Evolutionary conservation across 2,329 filamentous ascomycete genomes (phyloP).

Genomic region (Arthrobotrys entomopaga): DNA sequence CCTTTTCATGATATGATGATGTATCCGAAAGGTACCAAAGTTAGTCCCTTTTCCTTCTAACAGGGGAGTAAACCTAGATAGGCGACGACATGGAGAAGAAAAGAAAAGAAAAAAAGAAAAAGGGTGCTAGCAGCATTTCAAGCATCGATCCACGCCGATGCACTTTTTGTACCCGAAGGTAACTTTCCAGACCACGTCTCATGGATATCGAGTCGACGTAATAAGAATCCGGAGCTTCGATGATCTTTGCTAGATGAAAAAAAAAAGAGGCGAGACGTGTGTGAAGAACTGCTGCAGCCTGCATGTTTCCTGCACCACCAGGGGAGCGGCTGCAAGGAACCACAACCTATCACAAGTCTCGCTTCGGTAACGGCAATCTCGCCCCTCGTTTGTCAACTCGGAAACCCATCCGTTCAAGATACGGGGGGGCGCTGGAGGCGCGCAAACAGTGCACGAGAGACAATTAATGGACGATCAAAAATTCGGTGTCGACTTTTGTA

Average conservation of each 20-base stretch:
- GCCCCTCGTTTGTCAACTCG: slow-evolving; percentile 6
- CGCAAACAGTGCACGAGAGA: no score
- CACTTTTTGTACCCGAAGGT: slow-evolving; percentile 52
- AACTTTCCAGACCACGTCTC: slow-evolving; percentile 22
- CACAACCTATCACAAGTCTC: slow-evolving; percentile 15
- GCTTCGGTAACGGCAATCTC: slow-evolving; percentile 8
- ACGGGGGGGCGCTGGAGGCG: no score
- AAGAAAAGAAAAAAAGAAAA: slow-evolving; percentile 19
- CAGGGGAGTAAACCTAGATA: slow-evolving; percentile 34
- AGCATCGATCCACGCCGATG: slow-evolving; percentile 24
- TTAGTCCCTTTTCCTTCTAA: slow-evolving; percentile 11
- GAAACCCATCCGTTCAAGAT: no score
- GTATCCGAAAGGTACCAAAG: neutral
- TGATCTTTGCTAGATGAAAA: slow-evolving; percentile 33
- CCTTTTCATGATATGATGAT: slow-evolving; percentile 2
- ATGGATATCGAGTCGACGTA: slow-evolving; percentile 30
- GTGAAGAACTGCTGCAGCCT: slow-evolving; percentile 18
- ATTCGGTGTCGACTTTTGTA: slow-evolving; percentile 12
- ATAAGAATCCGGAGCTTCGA: slow-evolving; percentile 21
- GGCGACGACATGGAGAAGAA: slow-evolving; percentile 45
- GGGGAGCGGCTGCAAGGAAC: slow-evolving; percentile 44
- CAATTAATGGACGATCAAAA: neutral
- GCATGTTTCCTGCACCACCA: slow-evolving; percentile 12
- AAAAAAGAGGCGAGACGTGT: slow-evolving; percentile 27
- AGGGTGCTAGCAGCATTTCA: slow-evolving; percentile 9